Percentiles rank a stretch among this genome's conserved stretches.
Conservation (phyloP, 495 filamentous ascomycete genomes). For the Penicillium malachiteum region DNA sequence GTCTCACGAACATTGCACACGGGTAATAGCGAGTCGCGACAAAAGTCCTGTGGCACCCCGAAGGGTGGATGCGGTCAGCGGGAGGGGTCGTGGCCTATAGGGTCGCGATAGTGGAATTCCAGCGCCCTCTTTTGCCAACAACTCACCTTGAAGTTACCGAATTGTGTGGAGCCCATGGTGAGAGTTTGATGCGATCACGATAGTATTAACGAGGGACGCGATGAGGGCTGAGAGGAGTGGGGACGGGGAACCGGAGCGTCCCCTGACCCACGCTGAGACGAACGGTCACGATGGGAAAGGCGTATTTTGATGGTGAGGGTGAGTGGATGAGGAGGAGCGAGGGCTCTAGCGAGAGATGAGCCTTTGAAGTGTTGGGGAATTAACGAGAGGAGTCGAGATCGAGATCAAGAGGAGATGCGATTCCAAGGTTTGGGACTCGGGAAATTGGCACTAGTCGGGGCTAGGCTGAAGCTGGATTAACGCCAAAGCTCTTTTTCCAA, state of each 20-base stretch:
- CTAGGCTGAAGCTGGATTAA: conserved; percentile 3
- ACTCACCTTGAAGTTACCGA: conserved; percentile 88
- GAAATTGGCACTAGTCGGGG: conserved; percentile 7
- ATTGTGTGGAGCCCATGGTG: conserved; percentile 65
- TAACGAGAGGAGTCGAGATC: not conserved
- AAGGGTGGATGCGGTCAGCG: conserved; percentile 20
- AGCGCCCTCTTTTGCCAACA: not conserved
- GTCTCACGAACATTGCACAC: conserved; percentile 84
- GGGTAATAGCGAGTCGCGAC: conserved; percentile 92
- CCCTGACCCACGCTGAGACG: conserved; percentile 33
- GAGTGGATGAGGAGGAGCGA: not conserved
- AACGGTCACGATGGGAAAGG: conserved; percentile 20
- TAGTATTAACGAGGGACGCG: conserved; percentile 11
- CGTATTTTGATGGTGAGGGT: not conserved
- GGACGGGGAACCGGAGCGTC: conserved; percentile 19
- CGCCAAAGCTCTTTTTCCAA: not conserved
- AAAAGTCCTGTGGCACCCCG: conserved; percentile 69
- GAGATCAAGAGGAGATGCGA: not conserved
- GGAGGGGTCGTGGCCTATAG: not conserved
- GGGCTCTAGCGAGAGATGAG: conserved; percentile 1
- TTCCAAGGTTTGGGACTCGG: not conserved
- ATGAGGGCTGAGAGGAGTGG: conserved; percentile 11
- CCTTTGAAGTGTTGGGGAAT: not conserved
- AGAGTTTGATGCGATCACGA: conserved; percentile 6
- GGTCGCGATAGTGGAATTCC: not conserved